Evolutionary conservation across 176 grass and related monocot genomes (phyloP).

Genomic region (Thalia dealbata): DNA sequence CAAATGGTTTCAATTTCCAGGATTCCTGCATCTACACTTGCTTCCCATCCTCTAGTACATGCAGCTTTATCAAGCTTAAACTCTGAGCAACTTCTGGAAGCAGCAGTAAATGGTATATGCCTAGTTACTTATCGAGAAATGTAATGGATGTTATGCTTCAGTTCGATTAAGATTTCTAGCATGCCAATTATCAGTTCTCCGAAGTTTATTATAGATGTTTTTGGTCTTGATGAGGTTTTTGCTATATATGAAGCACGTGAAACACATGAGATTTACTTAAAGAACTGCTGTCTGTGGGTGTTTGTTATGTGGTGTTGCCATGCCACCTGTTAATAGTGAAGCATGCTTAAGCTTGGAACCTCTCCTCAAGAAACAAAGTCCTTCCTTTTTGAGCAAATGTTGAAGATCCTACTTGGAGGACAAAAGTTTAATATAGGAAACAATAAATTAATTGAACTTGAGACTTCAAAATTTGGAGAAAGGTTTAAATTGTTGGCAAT

Average conservation of each 20-base stretch:
- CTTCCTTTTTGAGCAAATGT: neutral
- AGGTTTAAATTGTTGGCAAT: no score
- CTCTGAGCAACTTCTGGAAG: conserved; percentile 71
- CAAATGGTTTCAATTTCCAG: conserved; percentile 33
- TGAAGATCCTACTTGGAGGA: no score
- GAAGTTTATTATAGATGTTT: neutral
- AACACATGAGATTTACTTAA: no score
- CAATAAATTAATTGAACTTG: no score
- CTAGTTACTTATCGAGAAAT: neutral
- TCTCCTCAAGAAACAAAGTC: neutral
- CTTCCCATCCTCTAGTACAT: conserved; percentile 78
- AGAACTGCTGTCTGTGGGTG: neutral
- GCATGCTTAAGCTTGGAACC: neutral
- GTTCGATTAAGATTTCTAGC: neutral
- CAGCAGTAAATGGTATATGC: conserved; percentile 74
- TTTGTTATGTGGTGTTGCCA: neutral
- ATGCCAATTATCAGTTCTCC: neutral
- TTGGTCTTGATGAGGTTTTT: neutral
- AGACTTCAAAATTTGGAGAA: no score
- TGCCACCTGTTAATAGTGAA: neutral
- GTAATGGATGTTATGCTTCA: neutral
- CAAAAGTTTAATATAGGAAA: no score
- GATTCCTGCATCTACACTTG: conserved; percentile 59
- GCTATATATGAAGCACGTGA: neutral
- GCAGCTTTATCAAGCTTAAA: conserved; percentile 61